Evolutionary conservation across 75 land plant genomes (phyloP).

Genomic region (Pinus albicaulis): DNA sequence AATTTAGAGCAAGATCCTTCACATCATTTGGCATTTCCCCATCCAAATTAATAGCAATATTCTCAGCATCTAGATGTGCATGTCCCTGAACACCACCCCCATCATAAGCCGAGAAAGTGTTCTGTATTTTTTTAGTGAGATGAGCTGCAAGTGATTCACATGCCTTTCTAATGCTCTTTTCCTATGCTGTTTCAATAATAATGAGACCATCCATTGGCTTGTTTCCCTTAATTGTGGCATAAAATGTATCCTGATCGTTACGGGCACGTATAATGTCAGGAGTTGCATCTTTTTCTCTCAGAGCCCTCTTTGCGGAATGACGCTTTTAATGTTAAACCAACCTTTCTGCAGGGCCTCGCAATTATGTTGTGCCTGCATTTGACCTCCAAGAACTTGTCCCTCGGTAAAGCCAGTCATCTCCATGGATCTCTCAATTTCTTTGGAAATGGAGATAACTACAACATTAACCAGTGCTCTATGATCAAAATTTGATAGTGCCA

Average conservation of each 20-base stretch:
- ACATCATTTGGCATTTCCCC: conserved; percentile 82
- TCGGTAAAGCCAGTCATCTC: no score
- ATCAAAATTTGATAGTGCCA: no score
- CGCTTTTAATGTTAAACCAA: no score
- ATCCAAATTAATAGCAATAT: conserved; percentile 65
- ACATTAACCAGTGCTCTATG: no score
- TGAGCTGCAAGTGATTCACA: conserved; percentile 78
- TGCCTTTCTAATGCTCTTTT: conserved; percentile 75
- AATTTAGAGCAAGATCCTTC: conserved; percentile 53
- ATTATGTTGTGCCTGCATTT: no score
- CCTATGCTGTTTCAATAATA: conserved; percentile 76
- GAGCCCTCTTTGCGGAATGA: no score
- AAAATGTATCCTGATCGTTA: conserved; percentile 56
- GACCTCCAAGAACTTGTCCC: no score
- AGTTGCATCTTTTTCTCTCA: conserved; percentile 45
- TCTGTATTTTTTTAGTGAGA: conserved; percentile 62
- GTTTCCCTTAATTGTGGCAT: conserved; percentile 64
- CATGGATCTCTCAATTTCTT: no score
- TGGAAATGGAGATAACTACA: no score
- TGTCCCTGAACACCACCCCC: conserved; percentile 63
- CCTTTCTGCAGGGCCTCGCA: no score
- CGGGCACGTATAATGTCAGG: conserved; percentile 27
- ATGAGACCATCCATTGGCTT: conserved; percentile 65
- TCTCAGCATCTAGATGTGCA: conserved; percentile 61
- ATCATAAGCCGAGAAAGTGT: conserved; percentile 83